Percentiles rank a stretch among this genome's conserved stretches.
These are phyloP conservation scores for Chytridiales sp. DNA, from an alignment of 371 early-diverging fungal genomes.

Conservation along the genomic window DNA sequence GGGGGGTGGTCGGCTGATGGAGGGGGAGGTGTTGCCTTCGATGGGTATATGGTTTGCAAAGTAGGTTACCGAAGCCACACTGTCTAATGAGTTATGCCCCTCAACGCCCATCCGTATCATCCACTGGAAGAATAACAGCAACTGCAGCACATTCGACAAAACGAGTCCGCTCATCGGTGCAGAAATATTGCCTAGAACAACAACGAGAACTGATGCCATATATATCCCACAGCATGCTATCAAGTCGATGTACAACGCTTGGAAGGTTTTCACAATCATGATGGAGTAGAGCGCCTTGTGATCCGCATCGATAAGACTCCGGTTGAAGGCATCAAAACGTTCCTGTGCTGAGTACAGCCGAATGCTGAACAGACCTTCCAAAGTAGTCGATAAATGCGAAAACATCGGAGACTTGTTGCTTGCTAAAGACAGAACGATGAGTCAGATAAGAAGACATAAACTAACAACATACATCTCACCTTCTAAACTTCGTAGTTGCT, in stretches of 20 bases:
- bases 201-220: constrained; percentile 55
- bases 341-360: constrained; percentile 60
- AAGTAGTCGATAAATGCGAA: constrained; percentile 67
- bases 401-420: constrained; percentile 66
- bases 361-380: constrained; percentile 70
- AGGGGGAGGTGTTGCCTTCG: constrained; percentile 26
- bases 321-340: constrained; percentile 62
- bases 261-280: constrained; percentile 53
- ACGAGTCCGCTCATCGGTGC: constrained; percentile 62
- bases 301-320: constrained; percentile 61
- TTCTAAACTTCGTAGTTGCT: constrained; percentile 54
- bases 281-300: constrained; percentile 64
- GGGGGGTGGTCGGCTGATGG: constrained; percentile 30
- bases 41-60: constrained; percentile 58
- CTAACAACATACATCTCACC: constrained; percentile 29
- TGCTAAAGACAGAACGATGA: constrained; percentile 41
- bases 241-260: constrained; percentile 67
- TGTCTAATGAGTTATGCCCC: constrained; percentile 56
- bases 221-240: constrained; percentile 62
- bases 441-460: constrained; percentile 5
- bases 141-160: constrained; percentile 66
- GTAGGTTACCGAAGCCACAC: constrained; percentile 55
- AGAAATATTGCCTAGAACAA: constrained; percentile 41
- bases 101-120: constrained; percentile 61
- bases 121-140: constrained; percentile 73